Evolutionary conservation across 2,329 filamentous ascomycete species (phyloP).

Genomic region (Chaetomiaceae sp.): DNA sequence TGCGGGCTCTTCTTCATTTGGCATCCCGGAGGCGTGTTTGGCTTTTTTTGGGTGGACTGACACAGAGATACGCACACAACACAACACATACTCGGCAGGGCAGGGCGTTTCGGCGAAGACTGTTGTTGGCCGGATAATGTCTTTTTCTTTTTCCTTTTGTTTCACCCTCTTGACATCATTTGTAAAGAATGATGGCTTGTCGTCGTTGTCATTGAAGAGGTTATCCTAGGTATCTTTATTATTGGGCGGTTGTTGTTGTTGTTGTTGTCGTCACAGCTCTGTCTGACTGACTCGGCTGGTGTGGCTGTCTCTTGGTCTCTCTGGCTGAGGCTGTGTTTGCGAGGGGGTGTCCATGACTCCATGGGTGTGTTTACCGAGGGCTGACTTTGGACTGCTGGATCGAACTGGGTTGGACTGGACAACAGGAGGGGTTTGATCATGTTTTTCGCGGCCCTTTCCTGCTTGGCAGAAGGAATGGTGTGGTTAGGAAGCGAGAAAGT

Average conservation of each 20-base stretch:
- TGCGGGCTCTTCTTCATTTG: no score
- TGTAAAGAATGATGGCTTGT: conserved; percentile 19
- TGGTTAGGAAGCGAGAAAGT: no score
- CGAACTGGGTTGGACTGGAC: no score
- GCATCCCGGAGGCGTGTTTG: conserved; percentile 22
- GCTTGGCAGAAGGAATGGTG: no score
- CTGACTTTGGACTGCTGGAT: no score
- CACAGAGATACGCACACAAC: no score
- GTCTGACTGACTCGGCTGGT: background rate
- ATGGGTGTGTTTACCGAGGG: no score
- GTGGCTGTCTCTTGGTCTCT: no score
- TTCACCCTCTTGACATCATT: conserved; percentile 3
- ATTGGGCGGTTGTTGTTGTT: background rate
- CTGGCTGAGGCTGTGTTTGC: no score
- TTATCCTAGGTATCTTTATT: background rate
- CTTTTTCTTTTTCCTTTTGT: background rate
- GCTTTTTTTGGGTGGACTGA: conserved; percentile 12
- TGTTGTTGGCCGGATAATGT: conserved; percentile 9
- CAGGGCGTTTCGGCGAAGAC: conserved; percentile 23
- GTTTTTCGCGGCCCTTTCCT: no score
- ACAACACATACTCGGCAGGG: conserved; percentile 21
- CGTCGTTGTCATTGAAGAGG: background rate
- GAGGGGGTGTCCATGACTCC: no score
- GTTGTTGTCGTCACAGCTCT: background rate
- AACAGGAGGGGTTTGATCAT: no score